Conservation (phyloP, 139 green algal species). For the Gonium pectorale region DNA sequence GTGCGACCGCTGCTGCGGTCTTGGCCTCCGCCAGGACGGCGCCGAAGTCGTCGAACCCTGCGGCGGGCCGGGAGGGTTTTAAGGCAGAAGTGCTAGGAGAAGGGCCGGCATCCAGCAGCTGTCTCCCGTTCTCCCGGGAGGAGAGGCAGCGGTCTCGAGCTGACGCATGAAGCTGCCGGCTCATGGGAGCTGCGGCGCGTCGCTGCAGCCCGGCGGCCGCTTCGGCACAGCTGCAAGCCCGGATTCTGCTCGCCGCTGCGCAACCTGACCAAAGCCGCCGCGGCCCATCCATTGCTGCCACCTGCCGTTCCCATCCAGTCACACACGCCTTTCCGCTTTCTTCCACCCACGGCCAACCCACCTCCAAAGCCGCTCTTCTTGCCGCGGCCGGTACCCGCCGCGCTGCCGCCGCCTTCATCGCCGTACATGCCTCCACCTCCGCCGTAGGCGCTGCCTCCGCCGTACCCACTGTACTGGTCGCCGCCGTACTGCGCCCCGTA, state of each 20-base stretch:
- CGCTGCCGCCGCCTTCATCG: neutral
- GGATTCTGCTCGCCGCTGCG: too few species aligned
- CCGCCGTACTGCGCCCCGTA: constrained; percentile 4
- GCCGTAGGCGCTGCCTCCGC: constrained; percentile 7
- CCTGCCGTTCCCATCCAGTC: too few species aligned
- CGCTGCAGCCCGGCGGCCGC: too few species aligned
- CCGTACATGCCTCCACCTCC: constrained; percentile 11
- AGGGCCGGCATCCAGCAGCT: too few species aligned
- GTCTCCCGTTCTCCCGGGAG: too few species aligned
- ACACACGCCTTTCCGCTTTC: too few species aligned
- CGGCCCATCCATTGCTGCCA: too few species aligned
- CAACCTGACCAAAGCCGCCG: too few species aligned
- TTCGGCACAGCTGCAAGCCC: too few species aligned
- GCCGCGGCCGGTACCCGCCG: neutral
- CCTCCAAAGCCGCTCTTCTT: constrained; percentile 48
- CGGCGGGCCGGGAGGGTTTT: neutral
- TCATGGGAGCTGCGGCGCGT: too few species aligned
- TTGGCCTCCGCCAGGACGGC: constrained; percentile 34
- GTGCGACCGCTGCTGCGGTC: neutral
- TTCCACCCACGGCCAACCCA: neutral
- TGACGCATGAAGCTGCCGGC: too few species aligned
- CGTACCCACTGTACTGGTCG: constrained; percentile 37
- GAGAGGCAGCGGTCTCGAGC: too few species aligned
- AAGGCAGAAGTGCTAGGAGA: neutral
- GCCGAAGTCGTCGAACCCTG: constrained; percentile 52